phyloP scores from a whole-genome alignment of 352 stramenopile genomes.

The Phytophthora melonis region DNA sequence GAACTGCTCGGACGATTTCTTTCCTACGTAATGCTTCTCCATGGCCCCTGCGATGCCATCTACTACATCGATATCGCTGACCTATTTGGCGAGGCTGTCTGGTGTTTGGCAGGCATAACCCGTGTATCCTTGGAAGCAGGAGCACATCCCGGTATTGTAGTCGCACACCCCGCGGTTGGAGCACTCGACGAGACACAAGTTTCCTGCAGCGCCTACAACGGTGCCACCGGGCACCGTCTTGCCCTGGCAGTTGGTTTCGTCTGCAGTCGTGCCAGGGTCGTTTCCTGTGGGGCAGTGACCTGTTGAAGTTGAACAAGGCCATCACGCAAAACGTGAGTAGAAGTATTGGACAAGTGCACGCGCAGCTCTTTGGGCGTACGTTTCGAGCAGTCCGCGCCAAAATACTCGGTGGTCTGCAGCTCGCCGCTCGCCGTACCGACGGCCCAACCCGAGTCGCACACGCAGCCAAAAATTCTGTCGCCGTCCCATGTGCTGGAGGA shows the following conservation, averaged over 20 bases:
- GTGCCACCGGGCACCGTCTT: slow-evolving; percentile 51
- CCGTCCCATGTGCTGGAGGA: slow-evolving; percentile 90
- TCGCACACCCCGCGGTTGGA: slow-evolving; percentile 93
- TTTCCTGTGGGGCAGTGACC: slow-evolving; percentile 86
- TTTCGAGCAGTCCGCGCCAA: slow-evolving; percentile 88
- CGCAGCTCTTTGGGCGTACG: slow-evolving; percentile 44
- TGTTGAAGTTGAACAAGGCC: slow-evolving; percentile 29
- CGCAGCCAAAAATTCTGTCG: slow-evolving; percentile 90
- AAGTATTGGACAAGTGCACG: neutral
- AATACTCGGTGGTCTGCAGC: slow-evolving; percentile 89
- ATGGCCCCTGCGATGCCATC: neutral
- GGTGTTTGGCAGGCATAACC: slow-evolving; percentile 65
- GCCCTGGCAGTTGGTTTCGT: slow-evolving; percentile 84
- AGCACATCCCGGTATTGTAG: slow-evolving; percentile 85
- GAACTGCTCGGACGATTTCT: slow-evolving; percentile 21
- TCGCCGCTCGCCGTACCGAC: slow-evolving; percentile 80
- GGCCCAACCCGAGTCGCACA: slow-evolving; percentile 88
- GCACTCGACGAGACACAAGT: slow-evolving; percentile 93
- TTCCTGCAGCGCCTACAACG: slow-evolving; percentile 61
- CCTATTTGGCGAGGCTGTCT: slow-evolving; percentile 43
- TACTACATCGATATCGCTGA: neutral
- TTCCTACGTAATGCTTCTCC: neutral
- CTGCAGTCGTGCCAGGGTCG: slow-evolving; percentile 67
- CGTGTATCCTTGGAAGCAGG: slow-evolving; percentile 87
- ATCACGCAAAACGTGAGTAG: neutral